Percentiles rank a stretch among this genome's conserved stretches.
These are phyloP conservation scores for Cardamine chenopodiifolia DNA, from an alignment of 345 rosid genomes.

Conservation along the genomic window DNA sequence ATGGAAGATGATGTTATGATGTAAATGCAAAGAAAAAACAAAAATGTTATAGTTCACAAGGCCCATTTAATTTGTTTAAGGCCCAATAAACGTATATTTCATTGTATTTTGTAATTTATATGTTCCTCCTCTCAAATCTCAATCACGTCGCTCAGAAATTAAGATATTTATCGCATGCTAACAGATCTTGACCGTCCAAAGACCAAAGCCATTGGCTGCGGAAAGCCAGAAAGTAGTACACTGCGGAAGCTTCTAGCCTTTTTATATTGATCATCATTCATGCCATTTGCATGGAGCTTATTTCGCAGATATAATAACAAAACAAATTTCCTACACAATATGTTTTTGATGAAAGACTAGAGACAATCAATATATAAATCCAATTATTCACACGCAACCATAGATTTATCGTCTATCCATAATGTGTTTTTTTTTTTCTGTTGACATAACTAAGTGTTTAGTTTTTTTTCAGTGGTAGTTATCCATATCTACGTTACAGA, in stretches of 20 bases:
- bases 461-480: too few species aligned
- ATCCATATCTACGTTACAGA: too few species aligned
- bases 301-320: not conserved
- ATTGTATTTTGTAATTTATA: too few species aligned
- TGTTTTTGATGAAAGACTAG: too few species aligned
- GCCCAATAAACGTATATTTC: conserved; percentile 16
- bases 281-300: conserved; percentile 20
- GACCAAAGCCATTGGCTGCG: not conserved
- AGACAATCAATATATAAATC: not conserved
- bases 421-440: not conserved
- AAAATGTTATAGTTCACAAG: not conserved
- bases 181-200: conserved; percentile 10
- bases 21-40: conserved; percentile 23
- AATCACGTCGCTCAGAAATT: not conserved
- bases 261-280: conserved; percentile 7
- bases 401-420: too few species aligned
- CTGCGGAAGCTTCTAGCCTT: too few species aligned
- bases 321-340: too few species aligned
- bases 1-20: not conserved
- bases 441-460: not conserved
- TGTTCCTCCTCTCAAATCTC: not conserved
- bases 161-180: not conserved
- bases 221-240: too few species aligned
- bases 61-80: conserved; percentile 19
- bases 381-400: too few species aligned